Evolutionary conservation across 1,284 basidiomycete species (phyloP), one percentile per base, ranked within the genome.

Genomic region (Hymenochaete sp.): DNA sequence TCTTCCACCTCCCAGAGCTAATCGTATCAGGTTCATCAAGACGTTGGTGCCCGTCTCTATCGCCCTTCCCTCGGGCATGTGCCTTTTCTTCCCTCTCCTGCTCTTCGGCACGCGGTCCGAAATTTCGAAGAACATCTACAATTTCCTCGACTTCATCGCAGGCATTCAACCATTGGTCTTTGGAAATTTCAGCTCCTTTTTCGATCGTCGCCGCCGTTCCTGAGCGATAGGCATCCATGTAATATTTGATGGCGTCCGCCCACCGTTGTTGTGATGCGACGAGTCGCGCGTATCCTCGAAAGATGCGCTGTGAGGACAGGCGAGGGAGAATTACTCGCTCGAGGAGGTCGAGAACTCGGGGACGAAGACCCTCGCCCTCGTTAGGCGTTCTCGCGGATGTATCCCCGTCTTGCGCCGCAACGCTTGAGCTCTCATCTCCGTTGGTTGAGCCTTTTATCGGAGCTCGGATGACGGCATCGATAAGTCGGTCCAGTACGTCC

Each of bases 401-500:
- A 14, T 51, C 50, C 19, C 52, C 55, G 14, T 55, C 57, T 11
- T 51, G 57, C 33, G 55, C 56, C 25, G 51, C 59, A 19, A 29
- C 38, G 13, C 59, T 59, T n/a, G 62, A 61, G 24, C 67, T 67
- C 50, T 64, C 61, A 46, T 62, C 44, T 56, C 51, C 19, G 19
- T 70, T 59, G 13, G 32, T 35, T n/a, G 6, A n/a, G 8, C 32
- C 32, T n/a, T n/a, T n/a, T n/a, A n/a, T n/a, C 6, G 70, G 60
- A 16, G 70, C 75, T 4, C 81, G 72, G 1, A 83, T 85, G 43
- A 90, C 89, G 11, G 87, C 89, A 57, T 87, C 79, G 6, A 98
- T 71, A 36, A 98, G 72, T 38, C 88, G 79, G 51, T 93, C 84
- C 6, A 98, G 70, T 4, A 97, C 90, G 25, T 89, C 87, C 35